A percentile compares a stretch with the other conserved stretches of the same genome.
These are phyloP conservation scores for Litsea cubeba DNA, from an alignment of 164 flowering plant genomes.

Conservation along the genomic window DNA sequence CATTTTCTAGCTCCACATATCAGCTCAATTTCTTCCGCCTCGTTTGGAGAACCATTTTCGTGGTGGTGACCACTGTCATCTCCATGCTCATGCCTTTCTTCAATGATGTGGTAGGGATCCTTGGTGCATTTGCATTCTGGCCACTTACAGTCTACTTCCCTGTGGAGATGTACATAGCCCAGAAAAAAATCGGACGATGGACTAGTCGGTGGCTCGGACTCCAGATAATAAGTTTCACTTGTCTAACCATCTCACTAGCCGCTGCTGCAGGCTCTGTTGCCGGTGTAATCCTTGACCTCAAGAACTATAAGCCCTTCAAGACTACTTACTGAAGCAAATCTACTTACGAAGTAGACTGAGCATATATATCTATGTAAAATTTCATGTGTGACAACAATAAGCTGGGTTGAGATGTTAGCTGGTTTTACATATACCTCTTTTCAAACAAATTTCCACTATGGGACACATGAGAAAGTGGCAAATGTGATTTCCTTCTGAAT, in stretches of 20 bases:
- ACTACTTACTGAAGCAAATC: constrained; percentile 27
- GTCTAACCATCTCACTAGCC: constrained; percentile 41
- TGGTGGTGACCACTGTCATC: constrained; percentile 38
- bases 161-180: constrained; percentile 50
- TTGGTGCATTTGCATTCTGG: constrained; percentile 73
- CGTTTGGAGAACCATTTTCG: constrained; percentile 55
- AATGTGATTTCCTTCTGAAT: background rate
- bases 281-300: constrained; percentile 52
- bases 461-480: background rate
- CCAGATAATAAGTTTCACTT: constrained; percentile 40
- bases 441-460: background rate
- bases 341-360: background rate
- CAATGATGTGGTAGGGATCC: constrained; percentile 63
- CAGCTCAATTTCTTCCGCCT: constrained; percentile 48
- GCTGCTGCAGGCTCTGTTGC: constrained; percentile 58
- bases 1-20: constrained; percentile 27
- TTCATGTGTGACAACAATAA: background rate
- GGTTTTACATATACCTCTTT: background rate
- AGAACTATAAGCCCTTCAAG: constrained; percentile 51
- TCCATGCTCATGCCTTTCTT: constrained; percentile 75
- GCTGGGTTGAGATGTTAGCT: background rate
- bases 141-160: constrained; percentile 56
- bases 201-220: constrained; percentile 40
- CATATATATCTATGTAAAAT: background rate
- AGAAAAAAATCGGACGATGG: constrained; percentile 39